phyloP scores from a whole-genome alignment of 2,329 filamentous ascomycete genomes.

The Penicillium thymicola region DNA sequence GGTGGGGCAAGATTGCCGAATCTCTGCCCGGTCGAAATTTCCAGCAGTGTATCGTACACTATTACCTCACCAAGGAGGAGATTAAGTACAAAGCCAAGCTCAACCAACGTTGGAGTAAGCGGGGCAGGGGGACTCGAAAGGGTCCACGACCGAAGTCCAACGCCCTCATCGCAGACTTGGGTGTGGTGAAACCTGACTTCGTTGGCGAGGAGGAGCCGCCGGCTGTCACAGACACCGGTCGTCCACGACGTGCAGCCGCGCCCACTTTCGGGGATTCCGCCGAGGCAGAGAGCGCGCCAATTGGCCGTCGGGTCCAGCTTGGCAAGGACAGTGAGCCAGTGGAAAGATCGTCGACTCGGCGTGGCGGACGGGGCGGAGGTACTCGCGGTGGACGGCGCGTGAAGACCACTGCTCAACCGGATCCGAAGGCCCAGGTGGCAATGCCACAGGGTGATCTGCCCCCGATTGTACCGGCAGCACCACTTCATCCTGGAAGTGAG shows the following conservation, averaged over 20 bases:
- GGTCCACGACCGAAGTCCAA: slow-evolving; percentile 46
- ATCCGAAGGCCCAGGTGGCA: slow-evolving; percentile 21
- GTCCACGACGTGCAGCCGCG: slow-evolving; percentile 49
- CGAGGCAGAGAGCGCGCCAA: slow-evolving; percentile 28
- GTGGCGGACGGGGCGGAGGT: slow-evolving; percentile 34
- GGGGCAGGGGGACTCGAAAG: slow-evolving; percentile 36
- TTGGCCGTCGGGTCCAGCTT: slow-evolving; percentile 34
- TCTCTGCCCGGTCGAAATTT: slow-evolving; percentile 46
- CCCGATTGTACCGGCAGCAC: background rate
- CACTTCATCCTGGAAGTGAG: slow-evolving; percentile 26
- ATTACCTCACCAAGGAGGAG: slow-evolving; percentile 50
- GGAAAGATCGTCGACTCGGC: slow-evolving; percentile 35
- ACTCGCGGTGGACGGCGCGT: slow-evolving; percentile 35
- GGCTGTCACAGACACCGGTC: slow-evolving; percentile 49
- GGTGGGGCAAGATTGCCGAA: slow-evolving; percentile 52
- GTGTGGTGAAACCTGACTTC: slow-evolving; percentile 42
- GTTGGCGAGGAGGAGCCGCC: slow-evolving; percentile 45
- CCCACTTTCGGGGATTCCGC: slow-evolving; percentile 47
- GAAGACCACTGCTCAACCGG: slow-evolving; percentile 32
- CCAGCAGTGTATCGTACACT: slow-evolving; percentile 50
- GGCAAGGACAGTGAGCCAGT: slow-evolving; percentile 35
- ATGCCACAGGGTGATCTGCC: slow-evolving; percentile 11
- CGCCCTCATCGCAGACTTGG: slow-evolving; percentile 48
- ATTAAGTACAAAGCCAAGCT: slow-evolving; percentile 51
- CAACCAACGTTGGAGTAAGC: slow-evolving; percentile 46